These are phyloP conservation scores for Syzygium jambos DNA, from an alignment of 345 rosid genomes.

Conservation along the genomic window DNA sequence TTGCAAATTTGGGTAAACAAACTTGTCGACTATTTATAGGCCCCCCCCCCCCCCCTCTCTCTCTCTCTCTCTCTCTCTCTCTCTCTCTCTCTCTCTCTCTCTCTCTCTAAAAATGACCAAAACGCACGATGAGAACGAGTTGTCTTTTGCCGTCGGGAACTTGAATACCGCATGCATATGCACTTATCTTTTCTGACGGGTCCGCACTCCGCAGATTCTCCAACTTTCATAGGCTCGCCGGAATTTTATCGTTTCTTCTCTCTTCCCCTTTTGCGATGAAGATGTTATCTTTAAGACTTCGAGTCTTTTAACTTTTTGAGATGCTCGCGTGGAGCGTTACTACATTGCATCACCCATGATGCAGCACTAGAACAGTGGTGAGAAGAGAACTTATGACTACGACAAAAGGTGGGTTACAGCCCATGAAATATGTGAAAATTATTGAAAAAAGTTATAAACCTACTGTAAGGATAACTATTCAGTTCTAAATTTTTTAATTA, in stretches of 20 bases:
- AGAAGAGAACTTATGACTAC: neutral
- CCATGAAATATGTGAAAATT: neutral
- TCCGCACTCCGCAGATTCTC: neutral
- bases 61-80: neutral
- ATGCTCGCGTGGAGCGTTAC: neutral
- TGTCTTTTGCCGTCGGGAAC: neutral
- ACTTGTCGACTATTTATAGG: neutral
- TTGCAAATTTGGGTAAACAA: neutral
- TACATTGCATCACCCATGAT: neutral
- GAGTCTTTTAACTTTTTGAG: neutral
- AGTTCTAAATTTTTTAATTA: rapidly evolving
- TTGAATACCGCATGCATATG: neutral
- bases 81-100: too few relatives aligned
- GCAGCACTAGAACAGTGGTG: neutral
- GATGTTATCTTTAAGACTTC: neutral
- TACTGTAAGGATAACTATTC: rapidly evolving
- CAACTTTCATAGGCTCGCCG: neutral
- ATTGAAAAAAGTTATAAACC: neutral
- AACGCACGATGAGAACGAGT: neutral
- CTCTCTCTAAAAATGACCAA: too few relatives aligned
- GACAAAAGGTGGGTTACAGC: neutral
- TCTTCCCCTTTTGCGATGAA: neutral
- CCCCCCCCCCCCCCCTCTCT: rapidly evolving
- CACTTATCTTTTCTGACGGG: neutral
- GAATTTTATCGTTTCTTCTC: neutral